A percentile compares a stretch with the other conserved stretches of the same genome.
Conservation (phyloP, 805 yeast species). For the Komagataella populi region DNA sequence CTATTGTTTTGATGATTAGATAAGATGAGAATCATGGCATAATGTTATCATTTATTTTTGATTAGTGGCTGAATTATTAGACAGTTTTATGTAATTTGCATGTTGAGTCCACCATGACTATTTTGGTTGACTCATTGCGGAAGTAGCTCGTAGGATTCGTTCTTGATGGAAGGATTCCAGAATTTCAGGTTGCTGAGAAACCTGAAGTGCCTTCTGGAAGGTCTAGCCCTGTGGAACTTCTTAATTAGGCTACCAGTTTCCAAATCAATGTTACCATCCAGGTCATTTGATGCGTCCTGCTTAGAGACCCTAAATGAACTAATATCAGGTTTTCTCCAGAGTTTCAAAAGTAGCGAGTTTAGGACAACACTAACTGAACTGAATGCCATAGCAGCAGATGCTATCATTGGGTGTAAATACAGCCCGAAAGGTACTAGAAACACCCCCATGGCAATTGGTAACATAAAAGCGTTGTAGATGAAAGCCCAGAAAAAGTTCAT, state of each 20-base stretch:
- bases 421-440: conserved; percentile 62
- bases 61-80: no score
- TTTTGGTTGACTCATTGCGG: background rate
- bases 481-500: conserved; percentile 81
- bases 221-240: background rate
- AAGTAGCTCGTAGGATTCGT: background rate
- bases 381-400: conserved; percentile 87
- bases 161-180: background rate
- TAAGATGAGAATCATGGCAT: no score
- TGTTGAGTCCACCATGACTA: no score
- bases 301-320: background rate
- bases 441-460: conserved; percentile 93
- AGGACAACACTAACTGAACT: conserved; percentile 83
- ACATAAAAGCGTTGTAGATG: conserved; percentile 69
- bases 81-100: no score
- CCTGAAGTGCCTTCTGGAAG: background rate
- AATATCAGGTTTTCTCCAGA: conserved; percentile 33
- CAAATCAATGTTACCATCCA: background rate
- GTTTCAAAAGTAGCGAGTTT: conserved; percentile 60
- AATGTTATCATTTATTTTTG: no score
- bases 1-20: background rate
- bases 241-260: background rate
- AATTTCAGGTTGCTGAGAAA: no score
- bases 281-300: background rate
- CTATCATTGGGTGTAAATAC: conserved; percentile 75